A percentile compares a stretch with the other conserved stretches of the same genome.
These are phyloP conservation scores for Exophiala sp. DNA, from an alignment of 2,329 filamentous ascomycete species.

Conservation along the genomic window DNA sequence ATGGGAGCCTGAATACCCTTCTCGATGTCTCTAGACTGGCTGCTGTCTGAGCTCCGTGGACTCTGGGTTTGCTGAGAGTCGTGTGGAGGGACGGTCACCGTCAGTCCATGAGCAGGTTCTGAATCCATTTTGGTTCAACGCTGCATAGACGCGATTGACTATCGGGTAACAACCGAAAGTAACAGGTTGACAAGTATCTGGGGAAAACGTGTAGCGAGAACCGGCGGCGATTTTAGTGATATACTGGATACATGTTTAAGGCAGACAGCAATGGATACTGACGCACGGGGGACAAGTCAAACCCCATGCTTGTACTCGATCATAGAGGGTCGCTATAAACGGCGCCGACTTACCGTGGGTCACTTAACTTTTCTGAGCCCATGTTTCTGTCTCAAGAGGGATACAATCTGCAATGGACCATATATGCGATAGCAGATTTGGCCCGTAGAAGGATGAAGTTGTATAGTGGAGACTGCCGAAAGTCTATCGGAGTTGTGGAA, in stretches of 20 bases:
- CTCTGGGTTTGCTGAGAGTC: background rate
- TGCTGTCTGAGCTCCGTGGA: background rate
- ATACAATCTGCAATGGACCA: background rate
- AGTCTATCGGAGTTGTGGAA: background rate
- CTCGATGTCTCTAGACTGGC: constrained; percentile 5
- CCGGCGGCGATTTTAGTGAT: background rate
- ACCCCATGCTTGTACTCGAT: background rate
- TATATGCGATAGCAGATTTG: background rate
- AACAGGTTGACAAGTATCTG: background rate
- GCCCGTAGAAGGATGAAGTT: background rate
- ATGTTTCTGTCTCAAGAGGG: background rate
- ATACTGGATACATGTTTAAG: constrained; percentile 11
- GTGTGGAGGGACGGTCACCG: constrained; percentile 5
- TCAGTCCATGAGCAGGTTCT: constrained; percentile 2
- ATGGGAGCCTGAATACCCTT: constrained; percentile 1
- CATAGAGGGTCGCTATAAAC: background rate
- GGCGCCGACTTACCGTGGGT: constrained; percentile 17
- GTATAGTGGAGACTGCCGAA: background rate
- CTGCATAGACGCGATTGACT: background rate
- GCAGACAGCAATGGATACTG: background rate
- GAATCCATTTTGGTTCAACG: background rate
- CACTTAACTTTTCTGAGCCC: background rate
- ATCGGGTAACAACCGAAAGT: background rate
- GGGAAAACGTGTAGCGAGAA: background rate
- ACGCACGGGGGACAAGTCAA: background rate